Conservation (phyloP, 2,329 filamentous ascomycete species). For the Talaromyces sp. region DNA sequence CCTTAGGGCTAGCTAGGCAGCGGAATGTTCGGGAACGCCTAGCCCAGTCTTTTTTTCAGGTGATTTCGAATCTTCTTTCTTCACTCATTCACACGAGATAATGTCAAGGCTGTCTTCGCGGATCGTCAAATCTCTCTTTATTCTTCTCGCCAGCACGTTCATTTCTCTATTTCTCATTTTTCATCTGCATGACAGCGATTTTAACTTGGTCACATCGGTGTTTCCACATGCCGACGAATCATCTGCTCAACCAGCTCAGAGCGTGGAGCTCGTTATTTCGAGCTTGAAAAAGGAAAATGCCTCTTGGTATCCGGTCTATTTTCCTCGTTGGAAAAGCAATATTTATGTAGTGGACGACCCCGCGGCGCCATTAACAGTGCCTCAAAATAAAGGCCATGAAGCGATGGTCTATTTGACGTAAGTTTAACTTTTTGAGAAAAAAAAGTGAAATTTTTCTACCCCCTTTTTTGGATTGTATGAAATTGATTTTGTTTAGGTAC, state of each 20-base stretch:
- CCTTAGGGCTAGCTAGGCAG: not conserved
- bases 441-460: too few species aligned
- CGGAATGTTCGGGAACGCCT: not conserved
- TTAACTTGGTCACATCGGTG: not conserved
- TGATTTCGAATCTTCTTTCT: not conserved
- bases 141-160: slow-evolving; percentile 1
- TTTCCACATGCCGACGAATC: not conserved
- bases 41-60: not conserved
- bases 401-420: slow-evolving; percentile 53
- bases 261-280: slow-evolving; percentile 9
- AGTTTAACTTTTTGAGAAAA: slow-evolving; percentile 2
- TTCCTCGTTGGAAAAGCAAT: slow-evolving; percentile 15
- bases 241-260: not conserved
- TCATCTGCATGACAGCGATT: not conserved
- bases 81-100: not conserved
- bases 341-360: slow-evolving; percentile 45
- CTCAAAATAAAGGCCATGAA: slow-evolving; percentile 50
- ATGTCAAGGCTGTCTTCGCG: not conserved
- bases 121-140: not conserved
- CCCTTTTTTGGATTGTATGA: too few species aligned
- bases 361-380: slow-evolving; percentile 36
- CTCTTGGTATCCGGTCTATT: slow-evolving; percentile 8
- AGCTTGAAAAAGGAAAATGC: slow-evolving; percentile 6
- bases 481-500: not conserved
- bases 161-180: slow-evolving; percentile 2